Conservation (phyloP, 108 stramenopile genomes). For the Seminavis robusta region DNA sequence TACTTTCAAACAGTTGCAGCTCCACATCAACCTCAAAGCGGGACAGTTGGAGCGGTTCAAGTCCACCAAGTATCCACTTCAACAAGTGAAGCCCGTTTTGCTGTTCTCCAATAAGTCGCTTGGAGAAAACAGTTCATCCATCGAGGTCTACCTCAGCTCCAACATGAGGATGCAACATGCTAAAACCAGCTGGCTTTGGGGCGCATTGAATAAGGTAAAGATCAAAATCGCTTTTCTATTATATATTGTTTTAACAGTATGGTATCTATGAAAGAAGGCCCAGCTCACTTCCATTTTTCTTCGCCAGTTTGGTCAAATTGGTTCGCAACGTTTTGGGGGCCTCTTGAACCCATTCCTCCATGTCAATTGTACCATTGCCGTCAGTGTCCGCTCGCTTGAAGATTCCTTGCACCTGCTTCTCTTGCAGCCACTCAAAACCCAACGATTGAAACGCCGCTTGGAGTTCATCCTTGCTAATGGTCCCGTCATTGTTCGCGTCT, state of each 20-base stretch:
- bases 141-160: too few species aligned
- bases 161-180: too few species aligned
- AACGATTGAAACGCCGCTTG: slow-evolving; percentile 36
- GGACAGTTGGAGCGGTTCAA: too few species aligned
- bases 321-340: slow-evolving; percentile 75
- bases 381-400: slow-evolving; percentile 69
- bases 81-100: too few species aligned
- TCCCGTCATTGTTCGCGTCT: slow-evolving; percentile 60
- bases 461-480: slow-evolving; percentile 61
- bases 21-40: too few species aligned
- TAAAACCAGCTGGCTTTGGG: too few species aligned
- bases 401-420: slow-evolving; percentile 70
- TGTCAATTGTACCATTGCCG: slow-evolving; percentile 51
- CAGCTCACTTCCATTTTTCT: slow-evolving; percentile 83
- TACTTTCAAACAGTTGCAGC: too few species aligned
- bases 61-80: too few species aligned
- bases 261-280: slow-evolving; percentile 64
- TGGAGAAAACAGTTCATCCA: too few species aligned
- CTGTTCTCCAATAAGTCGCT: too few species aligned
- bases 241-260: not conserved
- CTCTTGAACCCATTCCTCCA: slow-evolving; percentile 71
- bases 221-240: too few species aligned
- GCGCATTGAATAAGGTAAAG: too few species aligned
- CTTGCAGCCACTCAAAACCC: slow-evolving; percentile 69
- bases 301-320: slow-evolving; percentile 81